Conservation (phyloP, 2,329 filamentous ascomycete species). For the Scedosporium boydii region DNA sequence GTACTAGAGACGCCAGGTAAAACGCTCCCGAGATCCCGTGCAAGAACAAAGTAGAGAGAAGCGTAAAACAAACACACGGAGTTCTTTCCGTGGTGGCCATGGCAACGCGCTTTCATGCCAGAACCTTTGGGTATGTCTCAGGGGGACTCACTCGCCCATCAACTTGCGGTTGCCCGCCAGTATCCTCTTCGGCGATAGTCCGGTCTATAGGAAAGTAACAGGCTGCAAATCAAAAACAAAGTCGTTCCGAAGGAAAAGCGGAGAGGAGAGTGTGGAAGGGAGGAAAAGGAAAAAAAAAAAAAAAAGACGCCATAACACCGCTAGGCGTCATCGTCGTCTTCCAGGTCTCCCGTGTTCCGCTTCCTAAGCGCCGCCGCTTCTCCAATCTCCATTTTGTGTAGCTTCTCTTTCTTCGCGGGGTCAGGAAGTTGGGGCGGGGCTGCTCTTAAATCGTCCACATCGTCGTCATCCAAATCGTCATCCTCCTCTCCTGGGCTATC, state of each 20-base stretch:
- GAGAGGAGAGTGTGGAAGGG: not conserved
- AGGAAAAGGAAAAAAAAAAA: too few species aligned
- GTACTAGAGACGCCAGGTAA: not conserved
- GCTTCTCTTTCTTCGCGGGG: constrained; percentile 38
- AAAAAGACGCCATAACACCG: not conserved
- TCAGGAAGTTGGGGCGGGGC: constrained; percentile 28
- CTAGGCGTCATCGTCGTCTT: constrained; percentile 24
- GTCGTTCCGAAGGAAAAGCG: not conserved
- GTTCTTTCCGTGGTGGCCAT: not conserved
- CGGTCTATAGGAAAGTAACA: not conserved
- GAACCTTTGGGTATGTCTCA: not conserved
- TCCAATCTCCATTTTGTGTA: constrained; percentile 51
- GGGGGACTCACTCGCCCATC: not conserved
- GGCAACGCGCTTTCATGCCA: not conserved
- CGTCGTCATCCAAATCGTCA: constrained; percentile 33
- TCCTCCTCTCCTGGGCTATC: constrained; percentile 26
- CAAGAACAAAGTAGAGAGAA: not conserved
- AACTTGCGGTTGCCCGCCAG: not conserved
- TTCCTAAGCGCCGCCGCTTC: constrained; percentile 43
- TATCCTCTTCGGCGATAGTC: not conserved
- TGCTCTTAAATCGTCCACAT: constrained; percentile 30
- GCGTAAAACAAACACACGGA: not conserved
- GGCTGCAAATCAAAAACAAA: not conserved
- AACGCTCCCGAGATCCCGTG: not conserved
- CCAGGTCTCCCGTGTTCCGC: constrained; percentile 27